These are phyloP conservation scores for Epichloe uncinata DNA, from an alignment of 2,329 filamentous ascomycete genomes.

Conservation along the genomic window DNA sequence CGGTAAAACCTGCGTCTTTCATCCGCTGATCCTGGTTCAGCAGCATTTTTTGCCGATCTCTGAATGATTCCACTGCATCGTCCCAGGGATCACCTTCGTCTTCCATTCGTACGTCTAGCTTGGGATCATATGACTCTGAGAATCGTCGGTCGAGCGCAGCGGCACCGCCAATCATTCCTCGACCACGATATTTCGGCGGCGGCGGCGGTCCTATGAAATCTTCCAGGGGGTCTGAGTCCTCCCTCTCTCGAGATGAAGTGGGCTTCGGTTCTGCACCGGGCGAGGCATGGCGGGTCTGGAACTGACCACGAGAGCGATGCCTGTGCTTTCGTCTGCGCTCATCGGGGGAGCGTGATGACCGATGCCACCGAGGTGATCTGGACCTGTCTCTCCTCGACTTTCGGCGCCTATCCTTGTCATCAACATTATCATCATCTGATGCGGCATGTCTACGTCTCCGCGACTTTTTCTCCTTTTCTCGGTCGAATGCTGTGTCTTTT, in stretches of 20 bases:
- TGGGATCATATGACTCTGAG: slow-evolving; percentile 48
- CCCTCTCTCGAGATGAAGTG: slow-evolving; percentile 6
- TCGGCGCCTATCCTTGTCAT: slow-evolving; percentile 3
- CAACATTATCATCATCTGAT: neutral
- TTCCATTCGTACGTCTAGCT: slow-evolving; percentile 40
- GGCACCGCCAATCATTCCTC: slow-evolving; percentile 47
- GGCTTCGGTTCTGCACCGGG: neutral
- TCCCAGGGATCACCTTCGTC: slow-evolving; percentile 53
- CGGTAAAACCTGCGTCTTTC: slow-evolving; percentile 64
- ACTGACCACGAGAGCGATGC: slow-evolving; percentile 15
- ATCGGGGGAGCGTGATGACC: slow-evolving; percentile 19
- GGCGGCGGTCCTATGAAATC: slow-evolving; percentile 65
- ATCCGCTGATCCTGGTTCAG: slow-evolving; percentile 63
- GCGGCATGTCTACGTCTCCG: neutral
- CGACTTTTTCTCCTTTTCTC: slow-evolving; percentile 2
- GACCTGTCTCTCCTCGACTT: slow-evolving; percentile 9
- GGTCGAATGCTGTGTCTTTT: slow-evolving; percentile 2
- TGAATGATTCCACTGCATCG: slow-evolving; percentile 60
- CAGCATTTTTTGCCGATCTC: slow-evolving; percentile 66
- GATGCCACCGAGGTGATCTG: slow-evolving; percentile 14
- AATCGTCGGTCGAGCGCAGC: slow-evolving; percentile 74
- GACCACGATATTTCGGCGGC: slow-evolving; percentile 43
- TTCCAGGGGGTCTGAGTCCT: slow-evolving; percentile 56
- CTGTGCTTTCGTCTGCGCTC: slow-evolving; percentile 19
- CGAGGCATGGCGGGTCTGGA: neutral